Base-by-base conservation (phyloP, 441 rosid species). In the Populus trichocarpa region DNA sequence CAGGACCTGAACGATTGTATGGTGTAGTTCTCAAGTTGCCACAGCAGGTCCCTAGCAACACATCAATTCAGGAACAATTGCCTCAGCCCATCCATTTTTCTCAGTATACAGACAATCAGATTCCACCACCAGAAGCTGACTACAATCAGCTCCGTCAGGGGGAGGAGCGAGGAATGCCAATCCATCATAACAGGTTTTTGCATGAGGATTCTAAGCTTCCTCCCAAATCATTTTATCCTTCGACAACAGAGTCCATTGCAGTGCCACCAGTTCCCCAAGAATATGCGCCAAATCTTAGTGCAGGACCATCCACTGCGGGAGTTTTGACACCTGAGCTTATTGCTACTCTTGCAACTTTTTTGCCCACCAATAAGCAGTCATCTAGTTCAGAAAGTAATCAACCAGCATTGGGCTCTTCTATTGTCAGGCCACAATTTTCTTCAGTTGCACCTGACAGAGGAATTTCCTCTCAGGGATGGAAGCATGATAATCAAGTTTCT, bases 11-110 rank as follows among this genome's bases (percentile, higher is more conserved):
- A 81, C 93, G 98, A 64, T 86, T 96, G 28, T 94, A 94, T 84
- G 99, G 98, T 67, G 98, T 96, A 74, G 96, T 94, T 75, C 94
- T 96, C 87, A 93, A 90, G 86, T 80, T 93, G 86, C 89, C 92
- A 5, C 93, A 87, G n/a, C 90, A 82, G 65, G 86, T 78, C 71
- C 85, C 90, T 63, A 78, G 77, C 50, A 76, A 74, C 36, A 76
- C 81, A 84, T 72, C 86, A 14, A 8, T 77, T 36, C 87, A 83
- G 74, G 87, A 79, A 67, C 89, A 88, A 53, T 26, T 79, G 16
- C 84, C 70, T 30, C 90, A 82, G 57, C 81, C 90, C 38, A 68
- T 74, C 75, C 84, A 85, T 84, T 79, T 76, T 67, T 42, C 88
- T 69, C 89, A 82, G 63, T 83, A 76, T 73, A 26, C 85, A 67